Conservation (phyloP, 306 rosid species). For the Senna tora region DNA sequence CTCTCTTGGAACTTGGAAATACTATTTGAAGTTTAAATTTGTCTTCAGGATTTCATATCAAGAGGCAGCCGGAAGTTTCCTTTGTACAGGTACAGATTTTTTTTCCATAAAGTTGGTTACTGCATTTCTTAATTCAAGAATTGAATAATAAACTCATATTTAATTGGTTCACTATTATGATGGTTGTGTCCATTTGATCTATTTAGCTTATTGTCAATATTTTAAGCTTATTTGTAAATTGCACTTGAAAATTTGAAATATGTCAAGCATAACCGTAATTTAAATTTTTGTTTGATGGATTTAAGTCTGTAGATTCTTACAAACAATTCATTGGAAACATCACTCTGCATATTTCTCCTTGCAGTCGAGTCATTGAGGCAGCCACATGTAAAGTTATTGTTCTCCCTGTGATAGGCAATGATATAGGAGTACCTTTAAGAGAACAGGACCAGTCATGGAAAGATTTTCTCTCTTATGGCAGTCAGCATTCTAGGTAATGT, state of each 20-base stretch:
- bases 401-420: conserved; percentile 69
- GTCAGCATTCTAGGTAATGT: conserved; percentile 54
- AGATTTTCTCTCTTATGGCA: conserved; percentile 61
- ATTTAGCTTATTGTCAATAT: not conserved
- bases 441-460: conserved; percentile 70
- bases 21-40: conserved; percentile 33
- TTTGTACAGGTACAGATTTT: conserved; percentile 68
- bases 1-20: not conserved
- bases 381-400: conserved; percentile 68
- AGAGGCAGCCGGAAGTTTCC: conserved; percentile 83
- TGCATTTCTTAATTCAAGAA: not conserved
- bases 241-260: conserved; percentile 24
- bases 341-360: conserved; percentile 37
- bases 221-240: not conserved
- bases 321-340: not conserved
- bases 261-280: conserved; percentile 10
- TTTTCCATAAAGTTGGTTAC: conserved; percentile 1
- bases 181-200: conserved; percentile 5
- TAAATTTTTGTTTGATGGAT: conserved; percentile 18
- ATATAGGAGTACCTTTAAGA: conserved; percentile 58
- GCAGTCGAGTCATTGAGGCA: conserved; percentile 79
- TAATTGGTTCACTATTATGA: not conserved
- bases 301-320: conserved; percentile 10
- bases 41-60: conserved; percentile 81
- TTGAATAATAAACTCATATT: conserved; percentile 11